Evolutionary conservation across 768 basidiomycete species (phyloP).

Genomic region (Coprinopsis sp.): DNA sequence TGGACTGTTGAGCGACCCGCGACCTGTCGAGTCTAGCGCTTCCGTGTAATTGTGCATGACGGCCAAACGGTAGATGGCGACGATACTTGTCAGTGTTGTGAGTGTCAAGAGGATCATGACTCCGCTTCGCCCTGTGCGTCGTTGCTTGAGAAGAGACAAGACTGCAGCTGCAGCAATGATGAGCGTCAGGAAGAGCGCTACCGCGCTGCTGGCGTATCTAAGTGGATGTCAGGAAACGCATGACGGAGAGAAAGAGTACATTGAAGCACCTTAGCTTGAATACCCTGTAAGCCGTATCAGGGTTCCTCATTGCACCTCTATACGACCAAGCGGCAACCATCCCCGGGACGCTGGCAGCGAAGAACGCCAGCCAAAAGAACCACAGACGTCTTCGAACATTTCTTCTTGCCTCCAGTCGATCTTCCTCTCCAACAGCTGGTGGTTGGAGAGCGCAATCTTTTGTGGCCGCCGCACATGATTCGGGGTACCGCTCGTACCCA

Average conservation of each 20-base stretch:
- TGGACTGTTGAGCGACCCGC: constrained; percentile 30
- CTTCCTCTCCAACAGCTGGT: constrained; percentile 24
- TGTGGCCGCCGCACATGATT: not conserved
- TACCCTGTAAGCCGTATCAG: constrained; percentile 15
- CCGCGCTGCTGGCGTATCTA: constrained; percentile 23
- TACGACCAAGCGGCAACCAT: constrained; percentile 26
- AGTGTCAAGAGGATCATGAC: constrained; percentile 18
- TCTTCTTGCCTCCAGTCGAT: constrained; percentile 23
- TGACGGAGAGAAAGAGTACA: not conserved
- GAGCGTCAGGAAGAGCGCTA: constrained; percentile 16
- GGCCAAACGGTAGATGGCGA: constrained; percentile 35
- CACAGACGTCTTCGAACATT: constrained; percentile 25
- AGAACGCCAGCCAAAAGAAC: constrained; percentile 20
- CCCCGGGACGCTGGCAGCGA: constrained; percentile 27
- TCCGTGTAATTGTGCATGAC: constrained; percentile 33
- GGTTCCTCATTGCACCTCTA: constrained; percentile 13
- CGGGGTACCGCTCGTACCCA: constrained; percentile 1
- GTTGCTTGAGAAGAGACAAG: constrained; percentile 22
- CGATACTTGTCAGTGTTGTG: constrained; percentile 22
- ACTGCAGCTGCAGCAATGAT: constrained; percentile 13
- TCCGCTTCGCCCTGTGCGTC: constrained; percentile 23
- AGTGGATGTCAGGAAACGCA: not conserved
- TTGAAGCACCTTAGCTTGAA: constrained; percentile 19
- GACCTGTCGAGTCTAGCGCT: constrained; percentile 27
- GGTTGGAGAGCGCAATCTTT: not conserved